A percentile compares a stretch with the other conserved stretches of the same genome.
Evolutionary conservation across 2,329 filamentous ascomycete species (phyloP).

Genomic region (Curvularia verruculosa): DNA sequence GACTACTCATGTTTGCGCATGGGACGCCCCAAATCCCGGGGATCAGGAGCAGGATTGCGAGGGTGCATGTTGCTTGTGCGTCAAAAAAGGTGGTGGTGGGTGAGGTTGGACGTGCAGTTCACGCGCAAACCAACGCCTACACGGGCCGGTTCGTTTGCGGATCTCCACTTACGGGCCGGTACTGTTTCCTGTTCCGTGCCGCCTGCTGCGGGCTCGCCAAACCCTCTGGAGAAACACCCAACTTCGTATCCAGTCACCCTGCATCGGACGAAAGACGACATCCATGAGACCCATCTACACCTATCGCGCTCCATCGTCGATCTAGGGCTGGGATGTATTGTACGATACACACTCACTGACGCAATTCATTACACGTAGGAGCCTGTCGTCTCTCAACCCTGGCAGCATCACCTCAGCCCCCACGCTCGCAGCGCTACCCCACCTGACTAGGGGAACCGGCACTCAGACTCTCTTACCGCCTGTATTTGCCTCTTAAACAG

Average conservation of each 20-base stretch:
- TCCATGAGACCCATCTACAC: not conserved
- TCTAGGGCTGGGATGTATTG: not conserved
- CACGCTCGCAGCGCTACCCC: slow-evolving; percentile 3
- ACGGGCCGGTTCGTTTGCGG: not conserved
- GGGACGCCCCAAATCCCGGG: not conserved
- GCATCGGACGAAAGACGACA: not conserved
- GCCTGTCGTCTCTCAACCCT: not conserved
- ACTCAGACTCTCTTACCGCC: slow-evolving; percentile 5
- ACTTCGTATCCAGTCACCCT: not conserved
- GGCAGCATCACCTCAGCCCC: slow-evolving; percentile 2
- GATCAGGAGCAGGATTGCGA: not conserved
- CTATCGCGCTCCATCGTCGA: not conserved
- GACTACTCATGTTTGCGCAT: not conserved
- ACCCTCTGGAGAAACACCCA: not conserved
- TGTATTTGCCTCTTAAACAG: slow-evolving; percentile 7
- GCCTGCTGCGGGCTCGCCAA: not conserved
- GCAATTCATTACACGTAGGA: not conserved
- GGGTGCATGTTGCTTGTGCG: not conserved
- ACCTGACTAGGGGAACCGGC: slow-evolving; percentile 2
- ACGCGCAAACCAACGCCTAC: slow-evolving; percentile 1
- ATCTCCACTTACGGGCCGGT: slow-evolving; percentile 5
- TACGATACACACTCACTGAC: not conserved
- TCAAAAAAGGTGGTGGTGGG: not conserved
- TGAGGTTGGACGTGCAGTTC: not conserved
- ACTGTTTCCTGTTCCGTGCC: not conserved